Percentiles rank a stretch among this genome's conserved stretches.
phyloP scores from a whole-genome alignment of 345 rosid species.

The thale cress (Arabidopsis thaliana) region TAIR10.1 NC_003070.9:30407501-30408000 shows the following conservation, averaged over 20 bases:
- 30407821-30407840: conserved; percentile 13
- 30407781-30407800: conserved; percentile 5
- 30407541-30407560: conserved; percentile 26
- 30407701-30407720: background rate
- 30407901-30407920: conserved; percentile 88
- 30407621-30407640: background rate
- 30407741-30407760: background rate
- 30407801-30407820: background rate
- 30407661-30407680: background rate
- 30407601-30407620: conserved; percentile 5
- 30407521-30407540: conserved; percentile 74
- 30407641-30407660: background rate
- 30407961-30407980: conserved; percentile 78
- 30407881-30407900: conserved; percentile 92
- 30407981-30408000: conserved; percentile 93
- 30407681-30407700: background rate
- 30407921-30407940: conserved; percentile 97
- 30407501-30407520: conserved; percentile 91
- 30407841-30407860: conserved; percentile 56
- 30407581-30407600: conserved; percentile 11
- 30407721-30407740: conserved; percentile 3
- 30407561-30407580: background rate
- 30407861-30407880: conserved; percentile 89
- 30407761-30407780: conserved; percentile 10
- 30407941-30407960: conserved; percentile 76